These are phyloP conservation scores for Hypoxylon sp. DNA, from an alignment of 2,329 filamentous ascomycete species.

Conservation along the genomic window DNA sequence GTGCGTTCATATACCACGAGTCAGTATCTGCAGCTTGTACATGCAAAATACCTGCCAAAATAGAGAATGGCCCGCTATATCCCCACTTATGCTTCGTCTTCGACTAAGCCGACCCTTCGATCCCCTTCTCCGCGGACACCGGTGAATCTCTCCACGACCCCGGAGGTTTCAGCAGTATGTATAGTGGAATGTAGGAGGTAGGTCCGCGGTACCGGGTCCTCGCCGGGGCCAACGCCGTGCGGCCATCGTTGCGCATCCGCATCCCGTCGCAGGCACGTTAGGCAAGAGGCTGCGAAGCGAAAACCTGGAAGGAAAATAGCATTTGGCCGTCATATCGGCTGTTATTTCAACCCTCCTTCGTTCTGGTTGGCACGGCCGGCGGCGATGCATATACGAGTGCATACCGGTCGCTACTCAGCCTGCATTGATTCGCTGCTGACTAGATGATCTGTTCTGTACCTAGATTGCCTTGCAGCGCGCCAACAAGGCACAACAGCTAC, in stretches of 20 bases:
- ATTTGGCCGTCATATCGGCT: not conserved
- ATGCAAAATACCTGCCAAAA: not conserved
- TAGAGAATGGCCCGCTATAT: not conserved
- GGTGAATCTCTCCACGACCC: constrained; percentile 11
- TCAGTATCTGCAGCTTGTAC: not conserved
- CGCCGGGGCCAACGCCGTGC: constrained; percentile 10
- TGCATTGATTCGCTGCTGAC: not conserved
- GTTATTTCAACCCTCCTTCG: not conserved
- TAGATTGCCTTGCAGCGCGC: constrained; percentile 8
- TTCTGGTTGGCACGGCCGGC: not conserved
- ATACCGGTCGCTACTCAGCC: not conserved
- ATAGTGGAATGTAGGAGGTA: constrained; percentile 7
- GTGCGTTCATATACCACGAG: not conserved
- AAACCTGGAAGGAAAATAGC: not conserved
- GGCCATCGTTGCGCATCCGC: constrained; percentile 7
- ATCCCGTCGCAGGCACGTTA: not conserved
- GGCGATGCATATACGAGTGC: not conserved
- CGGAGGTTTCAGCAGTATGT: constrained; percentile 7
- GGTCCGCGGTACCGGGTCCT: constrained; percentile 19
- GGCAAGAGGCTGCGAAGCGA: not conserved
- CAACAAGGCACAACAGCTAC: not conserved
- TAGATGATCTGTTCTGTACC: constrained; percentile 1
- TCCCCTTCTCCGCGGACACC: constrained; percentile 2
- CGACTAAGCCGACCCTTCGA: not conserved
- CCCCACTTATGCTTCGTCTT: constrained; percentile 4